These are phyloP conservation scores for Cystobasidiopsis lactophilus DNA, from an alignment of 768 basidiomycete genomes.

Conservation along the genomic window DNA sequence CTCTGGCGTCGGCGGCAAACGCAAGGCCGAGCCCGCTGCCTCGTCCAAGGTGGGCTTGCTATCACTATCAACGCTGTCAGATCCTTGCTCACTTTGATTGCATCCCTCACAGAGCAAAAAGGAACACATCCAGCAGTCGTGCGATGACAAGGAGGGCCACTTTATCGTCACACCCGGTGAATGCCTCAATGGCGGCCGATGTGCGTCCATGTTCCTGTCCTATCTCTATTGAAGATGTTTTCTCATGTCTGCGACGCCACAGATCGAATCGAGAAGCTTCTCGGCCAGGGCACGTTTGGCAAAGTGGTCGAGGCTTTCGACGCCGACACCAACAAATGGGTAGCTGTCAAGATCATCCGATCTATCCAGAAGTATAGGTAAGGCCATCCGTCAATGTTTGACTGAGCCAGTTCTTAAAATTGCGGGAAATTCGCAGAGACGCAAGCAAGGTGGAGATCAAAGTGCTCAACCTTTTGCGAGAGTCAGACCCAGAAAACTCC, in stretches of 20 bases:
- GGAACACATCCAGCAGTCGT: constrained; percentile 21
- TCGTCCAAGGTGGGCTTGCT: neutral
- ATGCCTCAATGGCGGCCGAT: constrained; percentile 52
- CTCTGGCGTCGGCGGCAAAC: neutral
- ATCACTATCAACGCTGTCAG: neutral
- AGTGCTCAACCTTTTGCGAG: constrained; percentile 73
- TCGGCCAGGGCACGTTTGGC: constrained; percentile 96
- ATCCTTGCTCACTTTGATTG: neutral
- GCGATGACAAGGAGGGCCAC: constrained; percentile 97
- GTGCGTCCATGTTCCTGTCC: constrained; percentile 30
- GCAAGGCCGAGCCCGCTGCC: neutral
- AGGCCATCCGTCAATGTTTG: neutral
- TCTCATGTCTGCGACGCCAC: constrained; percentile 9
- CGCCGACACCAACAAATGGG: constrained; percentile 45
- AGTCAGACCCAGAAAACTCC: constrained; percentile 62
- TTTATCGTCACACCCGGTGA: constrained; percentile 87
- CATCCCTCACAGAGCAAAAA: neutral
- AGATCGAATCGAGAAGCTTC: constrained; percentile 77
- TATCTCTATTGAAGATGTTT: constrained; percentile 1
- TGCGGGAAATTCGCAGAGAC: constrained; percentile 34
- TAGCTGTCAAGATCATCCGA: constrained; percentile 96
- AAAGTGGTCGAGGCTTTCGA: constrained; percentile 92
- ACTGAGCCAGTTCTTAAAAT: neutral
- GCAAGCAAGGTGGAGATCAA: constrained; percentile 95
- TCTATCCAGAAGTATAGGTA: constrained; percentile 74